Base-by-base conservation (phyloP, 495 filamentous ascomycete genomes). In the Penicillium waksmanii region DNA sequence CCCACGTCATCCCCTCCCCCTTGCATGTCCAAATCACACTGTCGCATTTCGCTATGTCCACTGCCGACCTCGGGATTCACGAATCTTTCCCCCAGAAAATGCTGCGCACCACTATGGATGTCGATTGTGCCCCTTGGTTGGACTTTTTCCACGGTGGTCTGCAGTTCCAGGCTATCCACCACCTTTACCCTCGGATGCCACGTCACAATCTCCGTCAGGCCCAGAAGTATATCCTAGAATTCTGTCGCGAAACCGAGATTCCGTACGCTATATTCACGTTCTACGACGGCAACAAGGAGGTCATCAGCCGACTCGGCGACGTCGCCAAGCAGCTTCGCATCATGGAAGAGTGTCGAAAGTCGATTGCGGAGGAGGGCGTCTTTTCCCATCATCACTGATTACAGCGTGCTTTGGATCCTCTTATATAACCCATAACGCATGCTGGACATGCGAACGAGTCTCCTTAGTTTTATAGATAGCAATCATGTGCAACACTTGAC, bases 21-120 rank as follows among this genome's bases (percentile, higher is more conserved):
- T 77, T 98, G 21, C 95, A 98, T 68, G 87, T 94, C 36, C 95
- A 98, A 76, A 97, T 98, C 70, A 97, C 95, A 9, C 86, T 98
- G 27, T 94, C 89, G 10, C 95, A 98, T 75, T 98, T 97, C 72
- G 91, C 93, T 57, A 98, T 98, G 95, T 92, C 88, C 62, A 98
- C 95, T 1, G 85, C 92, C 8, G 95, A 98, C 65, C 78, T 97
- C 25, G 95, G 95, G 1, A 81, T 87, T 3, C 78, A 87, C 55
- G 95, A 98, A 75, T 94, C 89, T 13, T 98, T 98, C 72, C 88
- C 95, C 3, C 95, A 98, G 77, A 92, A 89, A 73, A 97, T 97
- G 95, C 82, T 98, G 51, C 84, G 95, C 56, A 98, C 95, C 11
- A 97, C 95, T 8, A 97, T 97, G 95, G 95, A 98, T 60, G 89